These are phyloP conservation scores for Alternaria brassicicola DNA, from an alignment of 2,329 filamentous ascomycete genomes.

Conservation along the genomic window DNA sequence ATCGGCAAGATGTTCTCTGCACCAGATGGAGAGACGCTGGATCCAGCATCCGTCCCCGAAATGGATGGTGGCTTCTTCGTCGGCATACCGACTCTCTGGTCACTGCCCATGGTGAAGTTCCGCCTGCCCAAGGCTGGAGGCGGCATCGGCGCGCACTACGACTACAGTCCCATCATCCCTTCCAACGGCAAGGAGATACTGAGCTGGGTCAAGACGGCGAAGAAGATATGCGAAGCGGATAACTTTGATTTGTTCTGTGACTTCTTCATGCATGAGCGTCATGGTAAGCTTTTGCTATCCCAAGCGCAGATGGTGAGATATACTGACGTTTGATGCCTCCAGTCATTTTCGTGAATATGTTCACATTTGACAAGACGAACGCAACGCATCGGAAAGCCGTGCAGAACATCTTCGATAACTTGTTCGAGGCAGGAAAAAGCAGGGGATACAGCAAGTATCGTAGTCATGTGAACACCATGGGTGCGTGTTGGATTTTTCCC, in stretches of 20 bases:
- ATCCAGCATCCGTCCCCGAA: constrained; percentile 45
- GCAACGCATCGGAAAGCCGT: constrained; percentile 48
- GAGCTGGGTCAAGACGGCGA: constrained; percentile 52
- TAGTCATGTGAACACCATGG: constrained; percentile 42
- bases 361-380: constrained; percentile 56
- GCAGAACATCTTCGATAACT: constrained; percentile 32
- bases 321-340: neutral
- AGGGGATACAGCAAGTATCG: constrained; percentile 42
- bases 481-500: constrained; percentile 14
- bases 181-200: constrained; percentile 48
- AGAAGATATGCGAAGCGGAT: constrained; percentile 52
- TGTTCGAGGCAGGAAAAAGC: constrained; percentile 38
- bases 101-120: constrained; percentile 42
- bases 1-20: constrained; percentile 49
- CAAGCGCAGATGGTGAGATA: neutral
- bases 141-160: constrained; percentile 42
- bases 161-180: constrained; percentile 43
- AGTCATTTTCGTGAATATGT: constrained; percentile 57
- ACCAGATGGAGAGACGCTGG: constrained; percentile 48
- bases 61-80: constrained; percentile 41
- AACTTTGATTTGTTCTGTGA: constrained; percentile 55
- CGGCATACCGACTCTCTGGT: constrained; percentile 40
- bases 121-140: constrained; percentile 35
- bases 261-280: constrained; percentile 58
- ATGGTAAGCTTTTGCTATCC: constrained; percentile 18